Evolutionary conservation across 2,329 filamentous ascomycete species (phyloP).

Genomic region (Alternaria angustiovoidea): DNA sequence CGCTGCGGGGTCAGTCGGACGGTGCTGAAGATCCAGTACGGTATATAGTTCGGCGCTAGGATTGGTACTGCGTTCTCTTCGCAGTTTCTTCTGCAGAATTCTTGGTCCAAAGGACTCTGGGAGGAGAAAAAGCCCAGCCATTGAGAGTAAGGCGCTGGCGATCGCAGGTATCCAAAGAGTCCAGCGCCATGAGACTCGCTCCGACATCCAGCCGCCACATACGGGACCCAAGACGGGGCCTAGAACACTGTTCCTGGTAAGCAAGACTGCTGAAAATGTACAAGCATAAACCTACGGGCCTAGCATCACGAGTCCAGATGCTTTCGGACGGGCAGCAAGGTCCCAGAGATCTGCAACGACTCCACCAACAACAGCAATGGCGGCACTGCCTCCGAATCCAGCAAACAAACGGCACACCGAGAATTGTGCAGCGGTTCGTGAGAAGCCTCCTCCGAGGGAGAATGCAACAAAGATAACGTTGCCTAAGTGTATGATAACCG

Average conservation of each 20-base stretch:
- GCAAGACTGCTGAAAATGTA: background rate
- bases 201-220: slow-evolving; percentile 24
- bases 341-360: slow-evolving; percentile 58
- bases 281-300: slow-evolving; percentile 6
- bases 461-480: slow-evolving; percentile 36
- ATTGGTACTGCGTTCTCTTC: background rate
- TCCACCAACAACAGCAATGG: slow-evolving; percentile 35
- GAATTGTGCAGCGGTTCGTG: background rate
- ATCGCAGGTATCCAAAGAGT: slow-evolving; percentile 22
- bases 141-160: slow-evolving; percentile 14
- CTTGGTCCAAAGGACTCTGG: slow-evolving; percentile 16
- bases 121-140: slow-evolving; percentile 7
- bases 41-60: slow-evolving; percentile 12
- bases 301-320: slow-evolving; percentile 19
- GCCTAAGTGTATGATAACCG: slow-evolving; percentile 27
- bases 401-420: background rate
- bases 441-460: slow-evolving; percentile 33
- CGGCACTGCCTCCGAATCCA: background rate
- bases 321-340: slow-evolving; percentile 17
- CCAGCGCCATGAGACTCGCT: slow-evolving; percentile 21
- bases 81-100: background rate
- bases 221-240: slow-evolving; percentile 24
- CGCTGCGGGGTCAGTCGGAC: background rate
- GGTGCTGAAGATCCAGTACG: slow-evolving; percentile 15
- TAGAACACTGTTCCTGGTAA: slow-evolving; percentile 2